Evolutionary conservation across 371 early-diverging fungal genomes (phyloP).

Genomic region (Mucor ambiguus): DNA sequence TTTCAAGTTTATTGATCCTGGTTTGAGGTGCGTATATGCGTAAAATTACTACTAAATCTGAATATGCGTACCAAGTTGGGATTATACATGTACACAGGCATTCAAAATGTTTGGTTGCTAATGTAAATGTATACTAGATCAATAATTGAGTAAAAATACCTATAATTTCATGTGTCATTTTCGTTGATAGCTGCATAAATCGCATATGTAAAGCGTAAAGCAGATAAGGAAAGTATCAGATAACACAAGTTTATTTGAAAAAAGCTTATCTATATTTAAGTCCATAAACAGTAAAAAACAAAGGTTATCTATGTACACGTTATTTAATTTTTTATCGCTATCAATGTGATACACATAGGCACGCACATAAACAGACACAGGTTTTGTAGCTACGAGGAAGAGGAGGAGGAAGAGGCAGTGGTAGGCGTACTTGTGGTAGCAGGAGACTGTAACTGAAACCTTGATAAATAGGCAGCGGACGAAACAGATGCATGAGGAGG

Average conservation of each 20-base stretch:
- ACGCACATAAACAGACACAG: neutral
- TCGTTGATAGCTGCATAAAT: neutral
- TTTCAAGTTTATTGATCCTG: too few species aligned
- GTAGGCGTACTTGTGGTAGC: neutral
- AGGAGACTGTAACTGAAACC: neutral
- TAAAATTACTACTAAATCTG: too few species aligned
- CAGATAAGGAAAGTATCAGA: neutral
- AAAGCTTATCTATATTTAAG: slow-evolving; percentile 2
- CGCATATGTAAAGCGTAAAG: neutral
- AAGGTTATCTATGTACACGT: neutral
- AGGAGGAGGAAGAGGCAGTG: neutral
- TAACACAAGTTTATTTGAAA: neutral
- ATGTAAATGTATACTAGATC: neutral
- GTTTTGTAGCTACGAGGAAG: neutral
- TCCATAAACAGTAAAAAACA: slow-evolving; percentile 1
- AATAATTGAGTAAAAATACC: neutral
- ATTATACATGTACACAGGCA: too few species aligned
- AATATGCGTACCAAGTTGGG: too few species aligned
- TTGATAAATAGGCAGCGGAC: neutral
- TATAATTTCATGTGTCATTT: neutral
- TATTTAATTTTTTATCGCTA: neutral
- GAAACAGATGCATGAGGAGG: neutral
- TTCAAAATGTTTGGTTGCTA: too few species aligned
- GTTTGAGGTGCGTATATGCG: too few species aligned
- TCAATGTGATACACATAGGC: neutral